phyloP scores from a whole-genome alignment of 1,284 basidiomycete species.

The Prillingera fragicola region DNA sequence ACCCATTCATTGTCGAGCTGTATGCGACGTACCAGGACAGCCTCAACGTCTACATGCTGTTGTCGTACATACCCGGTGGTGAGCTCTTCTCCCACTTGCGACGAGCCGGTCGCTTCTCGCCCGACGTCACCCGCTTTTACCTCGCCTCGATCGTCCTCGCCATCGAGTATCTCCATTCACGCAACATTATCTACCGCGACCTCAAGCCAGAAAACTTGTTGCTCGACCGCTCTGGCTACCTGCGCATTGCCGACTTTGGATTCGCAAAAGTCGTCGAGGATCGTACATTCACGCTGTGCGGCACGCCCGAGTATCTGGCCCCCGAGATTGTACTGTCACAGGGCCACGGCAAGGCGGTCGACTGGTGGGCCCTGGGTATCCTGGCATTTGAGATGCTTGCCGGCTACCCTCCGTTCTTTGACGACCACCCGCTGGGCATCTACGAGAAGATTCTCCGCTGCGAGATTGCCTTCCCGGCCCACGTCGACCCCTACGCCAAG shows the following conservation, averaged over 20 bases:
- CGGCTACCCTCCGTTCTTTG: constrained; percentile 50
- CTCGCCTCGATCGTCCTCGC: constrained; percentile 53
- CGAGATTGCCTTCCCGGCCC: constrained; percentile 50
- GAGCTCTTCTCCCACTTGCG: constrained; percentile 54
- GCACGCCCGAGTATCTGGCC: constrained; percentile 51
- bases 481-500: constrained; percentile 50
- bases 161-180: constrained; percentile 50
- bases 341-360: constrained; percentile 53
- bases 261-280: constrained; percentile 52
- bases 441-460: constrained; percentile 50
- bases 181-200: constrained; percentile 53
- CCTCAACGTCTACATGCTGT: constrained; percentile 54
- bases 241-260: constrained; percentile 53
- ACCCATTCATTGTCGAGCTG: constrained; percentile 57
- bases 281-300: constrained; percentile 50
- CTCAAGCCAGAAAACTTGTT: constrained; percentile 54
- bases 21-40: constrained; percentile 51
- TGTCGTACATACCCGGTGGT: constrained; percentile 54
- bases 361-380: constrained; percentile 54
- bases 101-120: constrained; percentile 50
- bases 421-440: constrained; percentile 48
- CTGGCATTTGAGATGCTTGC: constrained; percentile 52
- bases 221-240: constrained; percentile 48
- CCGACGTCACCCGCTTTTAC: constrained; percentile 54
- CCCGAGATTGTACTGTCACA: constrained; percentile 51